Base-by-base conservation (phyloP, 768 basidiomycete genomes). In the Tylopilus rubrobrunneus region DNA sequence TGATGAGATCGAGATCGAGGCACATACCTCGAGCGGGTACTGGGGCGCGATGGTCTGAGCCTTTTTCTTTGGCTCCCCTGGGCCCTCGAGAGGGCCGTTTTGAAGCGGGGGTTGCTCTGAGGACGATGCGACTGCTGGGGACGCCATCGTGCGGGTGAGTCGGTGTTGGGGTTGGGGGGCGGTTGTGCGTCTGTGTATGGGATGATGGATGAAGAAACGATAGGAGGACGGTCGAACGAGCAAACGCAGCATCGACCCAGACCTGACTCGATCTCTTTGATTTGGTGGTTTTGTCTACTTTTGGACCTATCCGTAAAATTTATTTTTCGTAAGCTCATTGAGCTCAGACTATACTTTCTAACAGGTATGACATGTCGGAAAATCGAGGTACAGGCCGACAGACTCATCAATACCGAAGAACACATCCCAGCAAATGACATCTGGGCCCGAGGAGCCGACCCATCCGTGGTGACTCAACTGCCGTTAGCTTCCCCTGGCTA, bases 11-110 rank as follows among this genome's bases (percentile, higher is more conserved):
- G 9, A 14, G 17, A 17, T 5, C 21, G 19, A 23, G n/a, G 28
- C 21, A 48, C 44, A 56, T 56, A 87, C 87, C 76, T 89, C 87
- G 58, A 89, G 70, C 33, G 86, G 84, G 66, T 81, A 78, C 43
- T 73, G 78, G 34, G 81, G 74, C 21, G 58, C 55, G 8, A 58
- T 62, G 11, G 55, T 64, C 29, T 64, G 64, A 31, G 51, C 50
- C 58, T 74, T 77, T 34, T 64, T 61, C 62, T 67, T 66, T 63
- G 66, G 52, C 64, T 69, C 59, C 40, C 56, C 66, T 27, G 74
- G 71, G 54, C 58, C 64, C 11, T 71, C 69, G 51, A 77, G 78
- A n/a, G 74, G 76, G 37, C 72, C 74, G 39, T 61, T 58, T 15
- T 78, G 64, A 47, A 80, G 71, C 25, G 76, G 74, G 33, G 81